Evolutionary conservation across 1,284 basidiomycete genomes (phyloP).

Genomic region (Rhodotorula sp.): DNA sequence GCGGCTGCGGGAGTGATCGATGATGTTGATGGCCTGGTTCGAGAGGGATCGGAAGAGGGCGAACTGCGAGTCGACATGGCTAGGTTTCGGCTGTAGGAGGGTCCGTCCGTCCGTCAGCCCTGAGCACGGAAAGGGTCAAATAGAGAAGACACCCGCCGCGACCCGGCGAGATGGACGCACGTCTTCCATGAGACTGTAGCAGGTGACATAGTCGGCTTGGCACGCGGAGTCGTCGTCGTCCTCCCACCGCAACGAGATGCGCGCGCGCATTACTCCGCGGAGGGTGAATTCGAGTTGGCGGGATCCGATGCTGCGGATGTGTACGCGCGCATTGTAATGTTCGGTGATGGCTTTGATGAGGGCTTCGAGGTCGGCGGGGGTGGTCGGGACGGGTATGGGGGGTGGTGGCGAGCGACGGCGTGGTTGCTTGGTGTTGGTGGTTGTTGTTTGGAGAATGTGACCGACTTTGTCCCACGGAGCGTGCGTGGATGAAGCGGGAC

Average conservation of each 20-base stretch:
- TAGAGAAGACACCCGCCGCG: no score
- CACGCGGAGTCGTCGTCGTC: neutral
- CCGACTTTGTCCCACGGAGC: constrained; percentile 5
- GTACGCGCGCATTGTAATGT: neutral
- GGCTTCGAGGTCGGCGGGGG: neutral
- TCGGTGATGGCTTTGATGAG: neutral
- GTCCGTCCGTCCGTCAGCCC: no score
- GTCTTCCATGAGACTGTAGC: constrained; percentile 25
- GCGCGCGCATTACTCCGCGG: constrained; percentile 11
- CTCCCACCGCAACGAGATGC: constrained; percentile 17
- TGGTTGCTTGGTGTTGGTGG: neutral
- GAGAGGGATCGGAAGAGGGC: constrained; percentile 27
- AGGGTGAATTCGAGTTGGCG: constrained; percentile 1
- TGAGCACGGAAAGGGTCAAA: no score
- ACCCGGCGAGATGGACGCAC: constrained; percentile 14
- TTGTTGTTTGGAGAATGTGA: neutral
- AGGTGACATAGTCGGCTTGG: constrained; percentile 19
- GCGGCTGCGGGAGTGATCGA: neutral
- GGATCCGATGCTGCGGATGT: neutral
- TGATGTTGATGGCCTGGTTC: constrained; percentile 15
- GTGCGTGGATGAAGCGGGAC: neutral
- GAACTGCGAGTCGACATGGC: constrained; percentile 21
- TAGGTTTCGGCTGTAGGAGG: constrained; percentile 9
- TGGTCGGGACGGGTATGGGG: constrained; percentile 1
- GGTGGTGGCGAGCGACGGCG: constrained; percentile 2